Base-by-base conservation (phyloP, 176 grass and related monocot species). In the Eragrostis curvula region DNA sequence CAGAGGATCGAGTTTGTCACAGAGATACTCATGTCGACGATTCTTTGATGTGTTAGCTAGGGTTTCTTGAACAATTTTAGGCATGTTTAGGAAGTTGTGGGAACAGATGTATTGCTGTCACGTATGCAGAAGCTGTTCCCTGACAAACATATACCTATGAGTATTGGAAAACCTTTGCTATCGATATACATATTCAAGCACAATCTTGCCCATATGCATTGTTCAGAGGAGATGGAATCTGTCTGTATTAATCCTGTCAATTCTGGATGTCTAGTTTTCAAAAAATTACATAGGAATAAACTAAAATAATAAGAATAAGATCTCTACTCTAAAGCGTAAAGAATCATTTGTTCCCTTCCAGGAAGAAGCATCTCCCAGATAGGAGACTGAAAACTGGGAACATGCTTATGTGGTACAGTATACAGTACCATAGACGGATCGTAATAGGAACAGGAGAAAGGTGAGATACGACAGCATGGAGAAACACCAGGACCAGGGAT, bases 1-100 rank as follows among this genome's bases (percentile, higher is more conserved):
- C 90, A 89, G 76, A 96, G 90, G 80, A 81, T 91, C 16, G 80
- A 96, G 77, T 96, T 96, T 52, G 20, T 96, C 3, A 70, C 59
- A 44, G 82, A 87, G 42, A 88, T 96, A 24, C 16, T 96, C 51
- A 73, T 84, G 55, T 91, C 94, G 12, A 96, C 90, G 9, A 93
- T 96, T 86, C 87, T 93, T 86, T 96, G 52, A 66, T 57, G 60
- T 81, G 61, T 63, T 79, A 12, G 5, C 24, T 77, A 56, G 75
- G 7, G 11, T 56, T 85, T 71, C 17, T 69, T 63, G 5, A 44
- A 1, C 60, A 36, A 40, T 30, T 68, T 14, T 73, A 84, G 29
- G 41, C 28, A 39, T 27, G 46, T n/a, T 66, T 24, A 66, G 61
- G 5, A 80, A 55, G 9, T 64, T 32, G 40, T 74, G 40, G 28